phyloP scores from a whole-genome alignment of 2,329 filamentous ascomycete species.

The Epichloe coenophiala region DNA sequence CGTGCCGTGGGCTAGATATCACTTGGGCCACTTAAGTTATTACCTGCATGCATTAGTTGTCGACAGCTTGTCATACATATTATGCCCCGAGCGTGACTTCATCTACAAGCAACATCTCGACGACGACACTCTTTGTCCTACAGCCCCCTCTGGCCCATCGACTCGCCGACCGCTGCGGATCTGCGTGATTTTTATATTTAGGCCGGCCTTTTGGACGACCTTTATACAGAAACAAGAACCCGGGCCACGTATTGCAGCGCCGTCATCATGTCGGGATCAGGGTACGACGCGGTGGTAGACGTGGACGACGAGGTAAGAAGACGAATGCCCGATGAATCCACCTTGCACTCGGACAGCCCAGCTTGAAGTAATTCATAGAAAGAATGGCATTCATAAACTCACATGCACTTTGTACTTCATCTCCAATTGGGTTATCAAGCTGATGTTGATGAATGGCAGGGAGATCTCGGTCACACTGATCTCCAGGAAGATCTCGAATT shows the following conservation, averaged over 20 bases:
- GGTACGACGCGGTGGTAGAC: constrained; percentile 96
- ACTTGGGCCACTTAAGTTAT: too few species aligned
- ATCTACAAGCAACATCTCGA: neutral
- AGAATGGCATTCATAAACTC: neutral
- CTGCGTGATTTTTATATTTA: neutral
- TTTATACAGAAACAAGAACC: constrained; percentile 1
- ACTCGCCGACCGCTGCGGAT: neutral
- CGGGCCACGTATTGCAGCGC: constrained; percentile 10
- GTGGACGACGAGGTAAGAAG: constrained; percentile 74
- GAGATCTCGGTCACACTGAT: constrained; percentile 94
- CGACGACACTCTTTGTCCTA: neutral
- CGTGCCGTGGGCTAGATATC: neutral
- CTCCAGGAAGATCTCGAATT: constrained; percentile 98
- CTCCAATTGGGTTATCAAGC: neutral
- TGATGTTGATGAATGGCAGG: constrained; percentile 37
- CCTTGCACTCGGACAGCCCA: neutral
- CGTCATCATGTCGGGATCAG: constrained; percentile 59
- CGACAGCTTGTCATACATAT: neutral
- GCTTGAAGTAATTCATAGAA: neutral
- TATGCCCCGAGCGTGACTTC: neutral
- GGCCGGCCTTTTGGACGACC: neutral
- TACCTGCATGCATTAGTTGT: neutral
- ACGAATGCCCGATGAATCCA: neutral
- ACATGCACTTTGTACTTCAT: neutral
- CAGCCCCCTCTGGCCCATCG: neutral